A percentile compares a stretch with the other conserved stretches of the same genome.
Evolutionary conservation across 176 grass and related monocot species (phyloP).

Genomic region (Paspalum vaginatum): DNA sequence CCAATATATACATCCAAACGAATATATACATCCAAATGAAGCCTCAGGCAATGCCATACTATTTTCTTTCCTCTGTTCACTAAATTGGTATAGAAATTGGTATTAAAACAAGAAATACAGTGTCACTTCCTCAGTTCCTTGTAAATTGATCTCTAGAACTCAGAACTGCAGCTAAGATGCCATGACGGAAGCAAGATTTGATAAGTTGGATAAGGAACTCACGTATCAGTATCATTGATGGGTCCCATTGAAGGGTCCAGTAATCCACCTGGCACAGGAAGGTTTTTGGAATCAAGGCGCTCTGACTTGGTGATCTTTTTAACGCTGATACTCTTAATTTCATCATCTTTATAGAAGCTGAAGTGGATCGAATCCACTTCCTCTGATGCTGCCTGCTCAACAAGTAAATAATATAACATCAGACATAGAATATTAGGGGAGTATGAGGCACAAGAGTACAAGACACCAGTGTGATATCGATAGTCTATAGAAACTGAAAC

Average conservation of each 20-base stretch:
- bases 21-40: too few species aligned
- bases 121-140: background rate
- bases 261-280: constrained; percentile 71
- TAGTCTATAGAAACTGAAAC: background rate
- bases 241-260: constrained; percentile 88
- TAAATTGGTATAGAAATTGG: background rate
- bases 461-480: background rate
- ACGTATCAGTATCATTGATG: constrained; percentile 61
- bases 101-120: background rate
- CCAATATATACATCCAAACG: too few species aligned
- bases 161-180: background rate
- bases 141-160: constrained; percentile 15
- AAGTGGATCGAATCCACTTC: constrained; percentile 77
- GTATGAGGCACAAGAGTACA: background rate
- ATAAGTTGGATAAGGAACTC: constrained; percentile 44
- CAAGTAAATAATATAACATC: constrained; percentile 1
- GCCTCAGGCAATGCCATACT: background rate
- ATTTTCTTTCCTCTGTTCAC: background rate
- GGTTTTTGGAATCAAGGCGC: constrained; percentile 64
- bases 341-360: constrained; percentile 69
- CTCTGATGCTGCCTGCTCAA: constrained; percentile 65
- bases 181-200: background rate
- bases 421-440: background rate
- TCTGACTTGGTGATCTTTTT: constrained; percentile 69
- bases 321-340: constrained; percentile 69